Conservation (phyloP, 305 asterid species). For the Rubia balearica region DNA sequence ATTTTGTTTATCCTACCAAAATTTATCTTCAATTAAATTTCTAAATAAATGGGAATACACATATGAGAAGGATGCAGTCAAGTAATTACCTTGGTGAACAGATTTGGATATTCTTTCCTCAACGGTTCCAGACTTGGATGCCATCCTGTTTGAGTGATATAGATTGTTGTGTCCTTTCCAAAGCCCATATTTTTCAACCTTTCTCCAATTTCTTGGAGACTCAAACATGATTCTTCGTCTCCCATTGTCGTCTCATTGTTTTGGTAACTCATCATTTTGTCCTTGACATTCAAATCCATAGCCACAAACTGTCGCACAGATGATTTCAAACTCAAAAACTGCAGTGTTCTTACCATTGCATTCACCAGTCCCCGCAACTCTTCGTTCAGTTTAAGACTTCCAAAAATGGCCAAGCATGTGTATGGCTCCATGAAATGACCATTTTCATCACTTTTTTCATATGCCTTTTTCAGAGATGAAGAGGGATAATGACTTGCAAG, state of each 20-base stretch:
- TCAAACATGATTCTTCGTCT: constrained; percentile 20
- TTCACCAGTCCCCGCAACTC: constrained; percentile 22
- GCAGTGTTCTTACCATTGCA: constrained; percentile 44
- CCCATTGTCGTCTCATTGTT: constrained; percentile 3
- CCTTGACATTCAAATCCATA: constrained; percentile 35
- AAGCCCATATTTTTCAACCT: constrained; percentile 22
- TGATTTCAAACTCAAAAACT: constrained; percentile 38
- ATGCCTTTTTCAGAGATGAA: constrained; percentile 11
- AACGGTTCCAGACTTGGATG: constrained; percentile 33
- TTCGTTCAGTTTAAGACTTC: constrained; percentile 32
- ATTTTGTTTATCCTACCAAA: no score
- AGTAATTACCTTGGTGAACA: constrained; percentile 47
- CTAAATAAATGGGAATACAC: no score
- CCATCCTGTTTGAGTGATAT: constrained; percentile 43
- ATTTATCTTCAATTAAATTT: no score
- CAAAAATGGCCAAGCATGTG: constrained; percentile 49
- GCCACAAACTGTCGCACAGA: constrained; percentile 45
- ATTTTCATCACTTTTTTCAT: constrained; percentile 6
- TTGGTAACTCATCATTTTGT: constrained; percentile 18
- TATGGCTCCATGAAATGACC: constrained; percentile 17
- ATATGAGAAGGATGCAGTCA: no score
- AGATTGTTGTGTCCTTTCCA: constrained; percentile 22
- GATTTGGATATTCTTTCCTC: constrained; percentile 47
- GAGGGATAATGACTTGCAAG: constrained; percentile 34
- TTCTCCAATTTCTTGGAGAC: constrained; percentile 32